A percentile compares a stretch with the other conserved stretches of the same genome.
phyloP scores from a whole-genome alignment of 148 eudicot genomes.

The Dysphania ambrosioides region DNA sequence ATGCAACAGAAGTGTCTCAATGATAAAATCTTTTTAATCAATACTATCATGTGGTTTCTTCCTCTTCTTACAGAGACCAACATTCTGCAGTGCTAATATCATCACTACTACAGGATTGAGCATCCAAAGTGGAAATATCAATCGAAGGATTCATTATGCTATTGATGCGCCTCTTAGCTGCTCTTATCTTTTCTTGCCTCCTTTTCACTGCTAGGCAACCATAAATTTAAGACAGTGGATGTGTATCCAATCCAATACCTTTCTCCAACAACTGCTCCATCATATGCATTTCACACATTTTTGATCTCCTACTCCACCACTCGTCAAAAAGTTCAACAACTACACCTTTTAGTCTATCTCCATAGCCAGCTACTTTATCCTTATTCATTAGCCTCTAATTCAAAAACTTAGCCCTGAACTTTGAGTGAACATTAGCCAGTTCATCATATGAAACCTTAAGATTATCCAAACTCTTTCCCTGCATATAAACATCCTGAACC shows the following conservation, averaged over 20 bases:
- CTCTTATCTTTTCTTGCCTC: constrained; percentile 63
- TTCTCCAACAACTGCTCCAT: constrained; percentile 50
- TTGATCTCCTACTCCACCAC: constrained; percentile 87
- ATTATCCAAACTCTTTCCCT: constrained; percentile 27
- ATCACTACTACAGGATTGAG: constrained; percentile 17
- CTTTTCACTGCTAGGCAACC: constrained; percentile 41
- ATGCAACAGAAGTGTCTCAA: constrained; percentile 76
- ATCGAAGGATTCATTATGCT: constrained; percentile 36
- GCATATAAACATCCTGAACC: constrained; percentile 28
- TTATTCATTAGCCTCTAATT: constrained; percentile 8
- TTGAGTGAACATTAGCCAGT: constrained; percentile 46
- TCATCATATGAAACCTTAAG: constrained; percentile 44
- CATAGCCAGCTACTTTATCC: constrained; percentile 9
- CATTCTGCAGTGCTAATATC: constrained; percentile 17
- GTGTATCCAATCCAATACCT: constrained; percentile 58
- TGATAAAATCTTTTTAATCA: constrained; percentile 85
- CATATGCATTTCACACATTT: constrained; percentile 59
- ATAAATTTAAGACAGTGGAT: constrained; percentile 67
- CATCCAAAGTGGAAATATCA: constrained; percentile 3
- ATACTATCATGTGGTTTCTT: constrained; percentile 35
- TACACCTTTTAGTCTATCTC: constrained; percentile 21
- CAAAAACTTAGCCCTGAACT: constrained; percentile 41
- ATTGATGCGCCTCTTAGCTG: constrained; percentile 62
- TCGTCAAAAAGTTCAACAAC: constrained; percentile 37
- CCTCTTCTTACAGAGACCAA: constrained; percentile 35